Evolutionary conservation across 2,329 filamentous ascomycete genomes (phyloP).

Genomic region (Monosporascus sp.): DNA sequence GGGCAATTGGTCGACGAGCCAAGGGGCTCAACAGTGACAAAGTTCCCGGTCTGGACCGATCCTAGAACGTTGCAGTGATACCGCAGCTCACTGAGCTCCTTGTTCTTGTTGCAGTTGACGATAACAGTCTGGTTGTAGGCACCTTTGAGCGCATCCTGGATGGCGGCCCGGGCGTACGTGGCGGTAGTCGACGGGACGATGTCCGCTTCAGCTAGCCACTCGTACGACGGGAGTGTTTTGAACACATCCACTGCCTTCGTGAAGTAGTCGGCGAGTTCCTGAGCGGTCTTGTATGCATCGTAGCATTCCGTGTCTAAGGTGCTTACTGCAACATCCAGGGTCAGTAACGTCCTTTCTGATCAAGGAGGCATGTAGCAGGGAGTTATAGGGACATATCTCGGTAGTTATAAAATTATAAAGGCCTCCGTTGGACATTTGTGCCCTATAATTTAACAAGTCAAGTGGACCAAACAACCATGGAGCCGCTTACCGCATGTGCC

Average conservation of each 20-base stretch:
- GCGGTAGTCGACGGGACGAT: constrained; percentile 47
- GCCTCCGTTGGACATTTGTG: too few species aligned
- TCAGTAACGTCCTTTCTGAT: too few species aligned
- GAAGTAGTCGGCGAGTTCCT: constrained; percentile 67
- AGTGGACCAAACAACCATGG: too few species aligned
- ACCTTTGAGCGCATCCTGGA: constrained; percentile 52
- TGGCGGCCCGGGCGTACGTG: constrained; percentile 54
- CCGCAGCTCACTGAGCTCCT: constrained; percentile 48
- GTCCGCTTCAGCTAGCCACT: constrained; percentile 55
- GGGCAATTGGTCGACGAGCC: constrained; percentile 60
- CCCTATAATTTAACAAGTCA: too few species aligned
- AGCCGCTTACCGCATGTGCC: constrained; percentile 50
- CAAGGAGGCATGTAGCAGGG: too few species aligned
- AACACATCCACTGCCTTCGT: constrained; percentile 60
- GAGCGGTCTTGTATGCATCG: constrained; percentile 48
- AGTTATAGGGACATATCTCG: too few species aligned
- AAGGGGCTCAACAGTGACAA: constrained; percentile 45
- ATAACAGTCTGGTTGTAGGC: constrained; percentile 50
- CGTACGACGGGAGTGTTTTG: constrained; percentile 60
- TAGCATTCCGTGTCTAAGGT: constrained; percentile 66
- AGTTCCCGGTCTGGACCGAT: constrained; percentile 54
- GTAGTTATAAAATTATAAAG: too few species aligned
- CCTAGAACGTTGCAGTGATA: constrained; percentile 59
- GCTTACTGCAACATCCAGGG: constrained; percentile 33
- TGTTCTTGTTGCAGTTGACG: constrained; percentile 45